Evolutionary conservation across 345 rosid genomes (phyloP), one percentile per base, ranked within the genome.

Genomic region (Mercurialis annua): DNA sequence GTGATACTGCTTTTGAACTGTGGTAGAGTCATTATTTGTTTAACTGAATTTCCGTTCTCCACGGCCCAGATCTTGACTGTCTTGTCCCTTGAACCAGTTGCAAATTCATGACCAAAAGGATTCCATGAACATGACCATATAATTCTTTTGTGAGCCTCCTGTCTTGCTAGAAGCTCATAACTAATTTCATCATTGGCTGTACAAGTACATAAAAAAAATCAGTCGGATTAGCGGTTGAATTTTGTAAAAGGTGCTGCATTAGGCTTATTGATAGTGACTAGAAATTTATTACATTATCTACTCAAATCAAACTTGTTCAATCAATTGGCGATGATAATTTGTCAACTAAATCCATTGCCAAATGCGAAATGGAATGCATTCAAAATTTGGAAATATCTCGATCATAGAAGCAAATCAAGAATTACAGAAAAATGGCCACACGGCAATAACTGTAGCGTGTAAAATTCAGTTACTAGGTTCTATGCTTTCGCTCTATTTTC

Each of bases 101-200:
- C 89, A 59, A 91, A 91, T 62, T 91, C 92, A 59, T 84, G 90
- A 64, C 92, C 86, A 60, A 78, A 89, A 40, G 97, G 99, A 74
- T 89, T 91, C 99, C 99, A 94, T 44, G 95, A 81, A 80, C 96
- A 94, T 31, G 99, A 79, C 99, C 99, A 91, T 75, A 94, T 94
- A 73, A 94, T 91, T 79, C 99, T 84, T 80, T 94, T 86, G 84
- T 91, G 99, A 23, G 90, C 98, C 78, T 91, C 93, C 61, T 84
- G 85, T 76, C 85, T 89, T 31, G 81, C 89, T 59, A 94, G 47
- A 38, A 91, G 87, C 65, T 76, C 81, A 75, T 80, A 75, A 65
- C 76, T 71, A 24, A 84, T 71, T 67, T 80, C 88, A 30, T 77
- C 80, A 0, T 60, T 64, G 24, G 75, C 96, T 85, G 49, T 52